Evolutionary conservation across 192 early-diverging fungal genomes (phyloP).

Genomic region (Rhizophlyctis rosea): DNA sequence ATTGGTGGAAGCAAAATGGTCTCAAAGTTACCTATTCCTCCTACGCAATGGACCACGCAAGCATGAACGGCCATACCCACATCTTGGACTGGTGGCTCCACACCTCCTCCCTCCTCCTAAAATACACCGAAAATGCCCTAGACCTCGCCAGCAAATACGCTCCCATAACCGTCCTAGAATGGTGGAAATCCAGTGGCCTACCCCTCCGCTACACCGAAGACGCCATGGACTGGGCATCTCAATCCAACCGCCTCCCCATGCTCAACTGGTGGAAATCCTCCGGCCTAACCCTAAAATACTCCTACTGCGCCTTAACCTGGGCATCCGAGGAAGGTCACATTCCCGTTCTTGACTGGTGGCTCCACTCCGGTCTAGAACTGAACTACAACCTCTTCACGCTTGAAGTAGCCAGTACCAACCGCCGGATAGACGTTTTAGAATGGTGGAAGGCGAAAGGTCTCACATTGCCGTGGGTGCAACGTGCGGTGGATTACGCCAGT

Average conservation of each 20-base stretch:
- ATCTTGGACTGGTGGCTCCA: too few relatives aligned
- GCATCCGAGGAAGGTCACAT: slow-evolving; percentile 3
- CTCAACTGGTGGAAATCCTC: slow-evolving; percentile 8
- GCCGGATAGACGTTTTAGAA: slow-evolving; percentile 3
- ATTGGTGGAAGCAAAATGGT: too few relatives aligned
- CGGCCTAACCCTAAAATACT: not conserved
- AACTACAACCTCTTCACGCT: not conserved
- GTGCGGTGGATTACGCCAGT: slow-evolving; percentile 8
- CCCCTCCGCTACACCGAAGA: not conserved
- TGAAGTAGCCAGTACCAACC: slow-evolving; percentile 5
- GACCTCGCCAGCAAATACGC: too few relatives aligned
- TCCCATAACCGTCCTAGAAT: not conserved
- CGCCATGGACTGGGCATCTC: slow-evolving; percentile 3
- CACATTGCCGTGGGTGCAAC: not conserved
- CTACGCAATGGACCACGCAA: too few relatives aligned
- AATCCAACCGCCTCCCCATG: not conserved
- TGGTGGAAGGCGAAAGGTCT: slow-evolving; percentile 10
- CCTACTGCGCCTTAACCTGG: not conserved
- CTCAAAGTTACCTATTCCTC: too few relatives aligned
- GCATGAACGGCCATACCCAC: too few relatives aligned
- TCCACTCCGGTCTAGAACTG: not conserved
- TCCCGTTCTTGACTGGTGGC: slow-evolving; percentile 11
- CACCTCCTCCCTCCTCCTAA: too few relatives aligned
- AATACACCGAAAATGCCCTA: too few relatives aligned
- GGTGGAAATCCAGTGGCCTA: not conserved